A percentile compares a stretch with the other conserved stretches of the same genome.
Conservation (phyloP, 345 rosid genomes). For the Turnera subulata region DNA sequence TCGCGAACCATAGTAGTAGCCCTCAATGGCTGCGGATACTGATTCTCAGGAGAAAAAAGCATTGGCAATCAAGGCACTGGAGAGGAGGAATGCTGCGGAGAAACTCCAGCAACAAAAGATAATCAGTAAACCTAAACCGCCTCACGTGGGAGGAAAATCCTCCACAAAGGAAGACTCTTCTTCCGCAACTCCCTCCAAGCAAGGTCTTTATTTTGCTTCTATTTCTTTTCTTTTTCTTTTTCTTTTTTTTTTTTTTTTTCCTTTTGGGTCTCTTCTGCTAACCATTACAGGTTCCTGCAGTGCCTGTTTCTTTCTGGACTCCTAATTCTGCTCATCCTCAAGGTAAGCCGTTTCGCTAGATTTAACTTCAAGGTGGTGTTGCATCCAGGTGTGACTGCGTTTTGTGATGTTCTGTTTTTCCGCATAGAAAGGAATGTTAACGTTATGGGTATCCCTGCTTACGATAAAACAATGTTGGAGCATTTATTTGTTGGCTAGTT, state of each 20-base stretch:
- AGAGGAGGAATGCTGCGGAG: conserved; percentile 49
- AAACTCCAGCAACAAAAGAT: conserved; percentile 33
- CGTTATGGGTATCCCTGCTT: too few species aligned
- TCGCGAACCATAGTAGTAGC: not conserved
- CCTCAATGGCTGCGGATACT: conserved; percentile 6
- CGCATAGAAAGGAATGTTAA: too few species aligned
- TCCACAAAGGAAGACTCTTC: too few species aligned
- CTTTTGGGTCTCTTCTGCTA: not conserved
- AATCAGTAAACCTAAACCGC: conserved; percentile 23
- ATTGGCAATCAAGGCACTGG: conserved; percentile 53
- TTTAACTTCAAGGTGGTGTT: too few species aligned
- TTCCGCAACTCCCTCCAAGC: conserved; percentile 20
- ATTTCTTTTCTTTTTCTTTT: not conserved
- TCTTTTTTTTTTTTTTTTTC: not conserved
- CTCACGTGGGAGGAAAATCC: conserved; percentile 12
- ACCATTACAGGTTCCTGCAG: too few species aligned
- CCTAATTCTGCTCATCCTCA: too few species aligned
- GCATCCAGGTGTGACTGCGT: too few species aligned
- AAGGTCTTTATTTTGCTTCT: conserved; percentile 28
- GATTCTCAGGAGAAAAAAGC: conserved; percentile 36
- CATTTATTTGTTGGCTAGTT: not conserved
- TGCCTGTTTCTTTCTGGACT: too few species aligned
- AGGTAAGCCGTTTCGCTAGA: too few species aligned
- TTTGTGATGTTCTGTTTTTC: too few species aligned
- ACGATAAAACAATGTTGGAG: too few species aligned